These are phyloP conservation scores for Ricinus communis DNA, from an alignment of 345 rosid genomes.

Conservation along the genomic window DNA sequence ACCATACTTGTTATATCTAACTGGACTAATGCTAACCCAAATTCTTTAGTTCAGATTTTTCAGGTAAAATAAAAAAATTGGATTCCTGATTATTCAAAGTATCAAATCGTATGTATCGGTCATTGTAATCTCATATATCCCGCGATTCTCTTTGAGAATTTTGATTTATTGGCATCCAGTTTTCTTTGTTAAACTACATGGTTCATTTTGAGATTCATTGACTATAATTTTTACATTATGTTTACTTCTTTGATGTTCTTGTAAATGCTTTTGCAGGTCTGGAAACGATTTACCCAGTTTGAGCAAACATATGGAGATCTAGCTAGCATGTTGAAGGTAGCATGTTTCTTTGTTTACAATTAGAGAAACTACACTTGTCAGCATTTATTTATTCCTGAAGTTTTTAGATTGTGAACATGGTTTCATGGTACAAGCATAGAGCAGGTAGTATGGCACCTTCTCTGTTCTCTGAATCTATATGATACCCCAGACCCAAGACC, in stretches of 20 bases:
- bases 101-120: too few species aligned
- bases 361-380: not conserved
- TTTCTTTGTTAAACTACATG: too few species aligned
- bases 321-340: constrained; percentile 87
- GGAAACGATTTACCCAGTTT: constrained; percentile 80
- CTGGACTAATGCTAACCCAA: not conserved
- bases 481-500: not conserved
- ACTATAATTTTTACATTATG: too few species aligned
- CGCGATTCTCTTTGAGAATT: too few species aligned
- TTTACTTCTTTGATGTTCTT: constrained; percentile 16
- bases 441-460: not conserved
- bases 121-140: too few species aligned
- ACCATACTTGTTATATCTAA: not conserved
- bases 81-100: too few species aligned
- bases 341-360: constrained; percentile 4
- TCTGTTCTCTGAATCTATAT: constrained; percentile 1
- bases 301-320: constrained; percentile 96
- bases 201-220: too few species aligned
- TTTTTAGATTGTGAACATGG: not conserved
- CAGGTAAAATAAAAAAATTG: too few species aligned
- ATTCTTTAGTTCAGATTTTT: too few species aligned
- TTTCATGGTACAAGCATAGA: not conserved
- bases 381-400: not conserved
- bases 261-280: constrained; percentile 52
- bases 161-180: too few species aligned